A percentile compares a stretch with the other conserved stretches of the same genome.
Conservation (phyloP, 2,329 filamentous ascomycete species). For the Epichloe aotearoae region DNA sequence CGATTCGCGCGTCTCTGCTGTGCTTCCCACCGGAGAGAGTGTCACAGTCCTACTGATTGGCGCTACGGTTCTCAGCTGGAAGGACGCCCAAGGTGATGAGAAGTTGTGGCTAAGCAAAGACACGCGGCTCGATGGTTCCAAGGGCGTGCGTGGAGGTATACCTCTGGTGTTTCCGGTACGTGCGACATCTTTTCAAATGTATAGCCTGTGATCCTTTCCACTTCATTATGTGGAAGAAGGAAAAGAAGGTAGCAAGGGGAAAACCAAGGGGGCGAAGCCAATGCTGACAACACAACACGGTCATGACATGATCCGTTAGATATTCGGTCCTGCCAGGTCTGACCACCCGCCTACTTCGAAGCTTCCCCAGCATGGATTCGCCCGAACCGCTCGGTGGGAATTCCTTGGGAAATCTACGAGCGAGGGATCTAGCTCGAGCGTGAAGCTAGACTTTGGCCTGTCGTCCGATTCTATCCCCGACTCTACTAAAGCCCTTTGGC, state of each 20-base stretch:
- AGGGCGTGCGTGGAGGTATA: slow-evolving; percentile 82
- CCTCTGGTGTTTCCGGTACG: slow-evolving; percentile 85
- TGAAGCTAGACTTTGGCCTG: slow-evolving; percentile 94
- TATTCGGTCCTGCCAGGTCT: slow-evolving; percentile 73
- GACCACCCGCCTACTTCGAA: slow-evolving; percentile 62
- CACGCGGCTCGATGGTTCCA: slow-evolving; percentile 71
- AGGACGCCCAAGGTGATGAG: slow-evolving; percentile 63
- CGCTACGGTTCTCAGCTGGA: slow-evolving; percentile 90
- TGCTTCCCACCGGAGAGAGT: slow-evolving; percentile 73
- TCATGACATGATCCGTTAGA: slow-evolving; percentile 31
- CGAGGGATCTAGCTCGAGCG: slow-evolving; percentile 44
- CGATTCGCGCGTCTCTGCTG: slow-evolving; percentile 61
- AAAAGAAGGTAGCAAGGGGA: not conserved
- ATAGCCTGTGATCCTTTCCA: not conserved
- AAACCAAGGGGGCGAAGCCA: not conserved
- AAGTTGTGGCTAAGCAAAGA: slow-evolving; percentile 76
- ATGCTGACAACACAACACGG: not conserved
- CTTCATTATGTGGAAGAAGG: not conserved
- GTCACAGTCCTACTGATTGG: slow-evolving; percentile 81
- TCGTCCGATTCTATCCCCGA: slow-evolving; percentile 58
- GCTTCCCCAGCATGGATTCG: slow-evolving; percentile 90
- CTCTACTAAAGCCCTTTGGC: slow-evolving; percentile 61
- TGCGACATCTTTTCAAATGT: slow-evolving; percentile 9
- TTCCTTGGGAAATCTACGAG: slow-evolving; percentile 71
- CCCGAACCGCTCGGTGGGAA: slow-evolving; percentile 81